Base-by-base conservation (phyloP, 768 basidiomycete species). In the Serendipita sp. region DNA sequence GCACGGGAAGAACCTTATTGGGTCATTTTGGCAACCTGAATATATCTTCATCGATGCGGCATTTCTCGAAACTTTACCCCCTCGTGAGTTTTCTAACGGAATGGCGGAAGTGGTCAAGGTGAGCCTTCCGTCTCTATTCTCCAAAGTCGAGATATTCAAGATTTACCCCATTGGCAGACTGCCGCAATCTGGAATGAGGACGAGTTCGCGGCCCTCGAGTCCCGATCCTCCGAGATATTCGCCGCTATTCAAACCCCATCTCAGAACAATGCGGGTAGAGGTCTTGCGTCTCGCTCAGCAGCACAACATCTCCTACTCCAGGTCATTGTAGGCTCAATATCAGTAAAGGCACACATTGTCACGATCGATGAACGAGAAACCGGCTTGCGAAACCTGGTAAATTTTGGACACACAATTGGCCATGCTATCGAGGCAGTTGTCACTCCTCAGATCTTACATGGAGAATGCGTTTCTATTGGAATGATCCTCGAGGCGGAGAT, bases 61-160 rank as follows among this genome's bases (percentile, higher is more conserved):
- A 1, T 95, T 96, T 79, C 82, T 99, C 65, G 91, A 93, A 71
- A 93, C 91, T 1, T 84, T 99, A 1, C 94, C 94, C 0, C 75
- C 84, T 36, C 80, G 95, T 64, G 96, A 98, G 73, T 91, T 98
- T 67, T 89, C 91, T n/a, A 98, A 98, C 71, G 95, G 96, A 44
- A 95, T 99, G 88, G 95, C 96, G 0, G 95, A 99, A 74, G 88
- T 97, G 2, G 85, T 98, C 72, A 99, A 99, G 83, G 93, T 91
- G 65, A 66, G 79, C 73, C 18, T 23, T 3, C 30, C 32, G 52
- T 45, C 2, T 35, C 23, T 18, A 16, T 23, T 23, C 23, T 23
- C 23, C 56, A 47, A n/a, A 58, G 23, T 23, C 62, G 41, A 10
- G 30, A 41, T 11, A 28, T 23, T 58, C 64, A 64, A 23, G 23